Conservation (phyloP, 495 filamentous ascomycete genomes). For the Emericellopsis terricola region DNA sequence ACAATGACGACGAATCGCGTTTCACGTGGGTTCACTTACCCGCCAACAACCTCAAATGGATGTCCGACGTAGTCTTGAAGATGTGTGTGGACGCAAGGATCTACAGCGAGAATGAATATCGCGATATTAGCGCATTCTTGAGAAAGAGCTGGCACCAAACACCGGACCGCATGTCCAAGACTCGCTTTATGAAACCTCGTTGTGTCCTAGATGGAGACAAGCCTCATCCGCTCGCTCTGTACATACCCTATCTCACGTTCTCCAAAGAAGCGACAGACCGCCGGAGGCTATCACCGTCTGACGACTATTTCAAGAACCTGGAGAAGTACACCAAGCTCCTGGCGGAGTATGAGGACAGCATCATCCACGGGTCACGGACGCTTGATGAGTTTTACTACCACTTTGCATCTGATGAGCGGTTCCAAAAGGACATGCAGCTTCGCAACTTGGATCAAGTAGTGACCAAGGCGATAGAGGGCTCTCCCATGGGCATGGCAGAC, state of each 20-base stretch:
- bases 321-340: not conserved
- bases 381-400: not conserved
- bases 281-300: not conserved
- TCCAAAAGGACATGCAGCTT: not conserved
- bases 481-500: not conserved
- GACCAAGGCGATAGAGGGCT: not conserved
- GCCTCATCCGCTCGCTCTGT: no score
- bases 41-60: not conserved
- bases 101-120: not conserved
- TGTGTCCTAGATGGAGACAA: not conserved
- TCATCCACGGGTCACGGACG: not conserved
- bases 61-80: not conserved
- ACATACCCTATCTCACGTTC: not conserved
- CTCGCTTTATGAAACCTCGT: not conserved
- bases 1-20: not conserved
- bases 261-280: not conserved
- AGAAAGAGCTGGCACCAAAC: not conserved
- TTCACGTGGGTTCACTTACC: not conserved
- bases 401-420: not conserved
- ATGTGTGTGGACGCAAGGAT: not conserved
- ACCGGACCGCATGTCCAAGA: not conserved
- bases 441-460: not conserved
- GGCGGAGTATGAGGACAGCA: not conserved
- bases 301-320: no score
- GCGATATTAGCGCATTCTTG: not conserved